Percentiles rank a stretch among this genome's conserved stretches.
Evolutionary conservation across 148 eudicot species (phyloP).

Genomic region (Arctostaphylos glauca): DNA sequence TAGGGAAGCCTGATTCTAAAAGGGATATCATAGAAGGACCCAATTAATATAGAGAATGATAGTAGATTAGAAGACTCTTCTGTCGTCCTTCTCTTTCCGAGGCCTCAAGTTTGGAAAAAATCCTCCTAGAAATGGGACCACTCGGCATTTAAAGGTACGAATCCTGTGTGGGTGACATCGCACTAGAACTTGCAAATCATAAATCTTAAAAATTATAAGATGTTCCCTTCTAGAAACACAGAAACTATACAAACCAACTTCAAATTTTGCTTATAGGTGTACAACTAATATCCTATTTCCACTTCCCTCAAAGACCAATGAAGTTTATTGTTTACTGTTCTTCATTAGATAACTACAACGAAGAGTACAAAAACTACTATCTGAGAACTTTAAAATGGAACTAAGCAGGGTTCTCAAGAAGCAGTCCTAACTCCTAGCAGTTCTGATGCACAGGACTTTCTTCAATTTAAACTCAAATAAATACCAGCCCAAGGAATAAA

Average conservation of each 20-base stretch:
- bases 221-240: not conserved
- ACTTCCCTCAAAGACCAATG: not conserved
- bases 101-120: not conserved
- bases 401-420: constrained; percentile 3
- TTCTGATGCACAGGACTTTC: not conserved
- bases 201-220: not conserved
- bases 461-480: not conserved
- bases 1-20: not conserved
- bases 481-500: not conserved
- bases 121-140: not conserved
- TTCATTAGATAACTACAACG: not conserved
- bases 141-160: not conserved
- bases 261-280: not conserved
- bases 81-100: not conserved
- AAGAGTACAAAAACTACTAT: not conserved
- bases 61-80: not conserved
- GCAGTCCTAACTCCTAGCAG: not conserved
- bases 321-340: not conserved
- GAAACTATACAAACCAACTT: not conserved
- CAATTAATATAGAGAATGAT: not conserved
- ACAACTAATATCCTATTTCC: not conserved
- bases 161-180: not conserved
- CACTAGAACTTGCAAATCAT: not conserved
- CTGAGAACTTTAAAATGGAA: not conserved
- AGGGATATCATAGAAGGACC: not conserved